phyloP scores from a whole-genome alignment of 148 eudicot genomes.

The Silene uniflora region DNA sequence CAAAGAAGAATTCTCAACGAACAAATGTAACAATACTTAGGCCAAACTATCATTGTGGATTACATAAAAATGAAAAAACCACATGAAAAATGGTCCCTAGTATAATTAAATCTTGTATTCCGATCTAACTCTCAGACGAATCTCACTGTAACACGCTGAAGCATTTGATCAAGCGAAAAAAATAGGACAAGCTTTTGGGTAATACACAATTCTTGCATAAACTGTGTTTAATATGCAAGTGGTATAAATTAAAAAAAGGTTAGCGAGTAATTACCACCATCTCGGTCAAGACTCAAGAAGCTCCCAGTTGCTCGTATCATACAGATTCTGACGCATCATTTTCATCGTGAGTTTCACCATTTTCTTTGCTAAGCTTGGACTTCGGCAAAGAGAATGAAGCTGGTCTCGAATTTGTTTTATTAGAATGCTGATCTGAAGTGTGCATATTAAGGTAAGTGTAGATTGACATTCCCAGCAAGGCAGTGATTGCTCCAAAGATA shows the following conservation, averaged over 20 bases:
- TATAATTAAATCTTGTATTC: neutral
- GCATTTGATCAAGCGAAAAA: neutral
- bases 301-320: slow-evolving; percentile 14
- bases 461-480: slow-evolving; percentile 76
- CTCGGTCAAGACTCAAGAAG: neutral
- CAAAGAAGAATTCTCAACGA: neutral
- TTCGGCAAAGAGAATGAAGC: slow-evolving; percentile 46
- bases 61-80: neutral
- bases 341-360: slow-evolving; percentile 37
- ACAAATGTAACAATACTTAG: neutral
- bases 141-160: slow-evolving; percentile 3
- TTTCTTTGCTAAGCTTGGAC: slow-evolving; percentile 74
- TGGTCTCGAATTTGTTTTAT: slow-evolving; percentile 43
- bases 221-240: neutral
- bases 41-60: neutral
- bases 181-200: neutral
- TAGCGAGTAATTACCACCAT: slow-evolving; percentile 15
- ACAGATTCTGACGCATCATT: slow-evolving; percentile 48
- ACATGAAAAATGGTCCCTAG: neutral
- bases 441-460: slow-evolving; percentile 72
- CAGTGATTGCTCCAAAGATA: slow-evolving; percentile 71
- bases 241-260: slow-evolving; percentile 12
- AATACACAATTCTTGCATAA: neutral
- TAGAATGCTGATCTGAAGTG: slow-evolving; percentile 41
- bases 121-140: neutral